Base-by-base conservation (phyloP, 148 eudicot species). In the Persicaria tinctoria region DNA sequence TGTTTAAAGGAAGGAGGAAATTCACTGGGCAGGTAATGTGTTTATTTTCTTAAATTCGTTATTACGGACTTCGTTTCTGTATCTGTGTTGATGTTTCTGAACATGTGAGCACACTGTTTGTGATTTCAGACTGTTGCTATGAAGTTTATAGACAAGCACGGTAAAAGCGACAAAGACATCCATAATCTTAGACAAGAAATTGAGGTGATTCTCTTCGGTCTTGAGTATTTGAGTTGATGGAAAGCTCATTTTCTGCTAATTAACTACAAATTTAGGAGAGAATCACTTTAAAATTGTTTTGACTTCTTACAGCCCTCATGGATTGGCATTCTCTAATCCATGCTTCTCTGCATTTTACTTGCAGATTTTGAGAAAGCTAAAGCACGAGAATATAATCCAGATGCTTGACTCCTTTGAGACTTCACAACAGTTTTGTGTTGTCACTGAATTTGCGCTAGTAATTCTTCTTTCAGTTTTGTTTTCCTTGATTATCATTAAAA, bases 361-460 rank as follows among this genome's bases (percentile, higher is more conserved):
- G 78, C 86, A 95, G 98, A 95, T 95, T 55, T 80, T 95, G 55
- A 86, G 96, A 71, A 95, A 90, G 84, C 86, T 96, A 84, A 96
- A 92, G 83, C 99, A 96, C 81, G 97, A 91, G 75, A 96, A 96
- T 76, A 96, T 96, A 23, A 96, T 96, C 72, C 94, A 85, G 78
- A 96, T 96, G 99, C 89, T 92, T 11, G 99, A 96, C 82, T 92
- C 99, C 13, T 96, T 96, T 73, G 99, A 96, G 84, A 96, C 90
- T 77, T 86, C 86, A 27, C 97, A 96, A 68, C 97, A 96, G 83
- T 86, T 96, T 69, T 96, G 99, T 78, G 99, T 96, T 56, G 97
- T 96, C 51, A 96, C 99, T 20, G 99, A 96, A 80, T 96, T 96
- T 79, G 99, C 97, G 49, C 99, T 92, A 82, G 99, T 96, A 80